phyloP scores from a whole-genome alignment of 2,329 filamentous ascomycete species.

The Apiospora kogelbergensis region DNA sequence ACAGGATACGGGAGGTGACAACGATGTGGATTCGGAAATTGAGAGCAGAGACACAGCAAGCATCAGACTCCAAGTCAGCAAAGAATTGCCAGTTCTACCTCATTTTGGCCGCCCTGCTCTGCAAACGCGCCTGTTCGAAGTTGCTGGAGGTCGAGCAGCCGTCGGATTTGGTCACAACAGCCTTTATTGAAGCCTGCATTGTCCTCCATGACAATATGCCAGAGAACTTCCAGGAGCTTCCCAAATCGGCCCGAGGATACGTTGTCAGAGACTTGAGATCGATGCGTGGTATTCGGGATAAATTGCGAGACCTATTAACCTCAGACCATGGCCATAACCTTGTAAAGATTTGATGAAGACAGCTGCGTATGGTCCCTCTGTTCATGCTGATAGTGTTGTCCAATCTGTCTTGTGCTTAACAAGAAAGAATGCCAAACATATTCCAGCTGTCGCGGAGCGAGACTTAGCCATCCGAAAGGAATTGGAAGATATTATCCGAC shows the following conservation, averaged over 20 bases:
- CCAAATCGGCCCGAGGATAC: slow-evolving; percentile 32
- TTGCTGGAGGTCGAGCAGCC: slow-evolving; percentile 11
- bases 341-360: neutral
- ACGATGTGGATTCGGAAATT: slow-evolving; percentile 50
- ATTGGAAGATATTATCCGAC: slow-evolving; percentile 31
- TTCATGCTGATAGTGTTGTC: neutral
- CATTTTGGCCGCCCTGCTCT: slow-evolving; percentile 56
- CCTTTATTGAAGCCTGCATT: slow-evolving; percentile 26
- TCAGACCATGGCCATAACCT: slow-evolving; percentile 27
- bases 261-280: slow-evolving; percentile 48
- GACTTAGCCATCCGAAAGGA: slow-evolving; percentile 14
- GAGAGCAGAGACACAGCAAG: slow-evolving; percentile 41
- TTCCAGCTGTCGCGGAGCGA: neutral
- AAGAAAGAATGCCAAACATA: neutral
- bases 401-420: neutral
- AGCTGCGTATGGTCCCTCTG: neutral
- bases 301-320: slow-evolving; percentile 30
- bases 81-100: slow-evolving; percentile 43
- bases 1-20: slow-evolving; percentile 41
- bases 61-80: slow-evolving; percentile 36
- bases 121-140: slow-evolving; percentile 38
- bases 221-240: slow-evolving; percentile 34
- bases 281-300: slow-evolving; percentile 33
- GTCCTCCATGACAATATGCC: slow-evolving; percentile 47
- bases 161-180: slow-evolving; percentile 14